Evolutionary conservation across 805 yeast species (phyloP).

Genomic region (Candida maltosa): DNA sequence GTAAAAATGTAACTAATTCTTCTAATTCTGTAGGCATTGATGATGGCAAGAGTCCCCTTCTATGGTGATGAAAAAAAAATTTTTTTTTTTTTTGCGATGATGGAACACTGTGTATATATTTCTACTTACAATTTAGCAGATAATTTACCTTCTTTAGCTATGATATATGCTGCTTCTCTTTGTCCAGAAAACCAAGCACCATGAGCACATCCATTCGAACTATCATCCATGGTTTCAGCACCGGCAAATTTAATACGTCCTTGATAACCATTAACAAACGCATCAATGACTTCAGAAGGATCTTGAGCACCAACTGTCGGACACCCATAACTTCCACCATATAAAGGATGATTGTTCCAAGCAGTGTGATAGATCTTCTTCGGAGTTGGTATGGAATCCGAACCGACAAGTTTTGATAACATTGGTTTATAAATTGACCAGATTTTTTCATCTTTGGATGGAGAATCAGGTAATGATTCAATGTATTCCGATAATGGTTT

Average conservation of each 20-base stretch:
- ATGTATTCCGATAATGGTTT: slow-evolving; percentile 67
- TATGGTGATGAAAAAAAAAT: too few relatives aligned
- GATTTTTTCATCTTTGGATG: too few relatives aligned
- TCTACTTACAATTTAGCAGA: too few relatives aligned
- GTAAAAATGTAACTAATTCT: slow-evolving; percentile 73
- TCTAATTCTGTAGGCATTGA: slow-evolving; percentile 44
- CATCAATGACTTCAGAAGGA: slow-evolving; percentile 46
- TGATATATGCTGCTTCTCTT: slow-evolving; percentile 43
- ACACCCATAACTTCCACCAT: slow-evolving; percentile 26
- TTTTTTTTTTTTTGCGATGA: too few relatives aligned
- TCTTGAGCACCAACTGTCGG: slow-evolving; percentile 44
- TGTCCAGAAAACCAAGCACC: slow-evolving; percentile 83
- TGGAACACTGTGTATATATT: too few relatives aligned
- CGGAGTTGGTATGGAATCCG: slow-evolving; percentile 17
- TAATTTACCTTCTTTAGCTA: slow-evolving; percentile 13
- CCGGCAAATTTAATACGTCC: slow-evolving; percentile 76
- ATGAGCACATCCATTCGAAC: slow-evolving; percentile 82
- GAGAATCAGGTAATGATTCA: slow-evolving; percentile 45
- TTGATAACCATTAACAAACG: slow-evolving; percentile 21
- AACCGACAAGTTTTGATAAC: slow-evolving; percentile 17
- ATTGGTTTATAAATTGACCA: slow-evolving; percentile 62
- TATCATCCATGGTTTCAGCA: slow-evolving; percentile 82
- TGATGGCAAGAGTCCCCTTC: too few relatives aligned
- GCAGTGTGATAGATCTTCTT: slow-evolving; percentile 46
- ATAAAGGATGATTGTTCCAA: slow-evolving; percentile 51